Evolutionary conservation across 1,139 yeast genomes (phyloP), one percentile per base, ranked within the genome.

Genomic region (Candida sanyaensis): DNA sequence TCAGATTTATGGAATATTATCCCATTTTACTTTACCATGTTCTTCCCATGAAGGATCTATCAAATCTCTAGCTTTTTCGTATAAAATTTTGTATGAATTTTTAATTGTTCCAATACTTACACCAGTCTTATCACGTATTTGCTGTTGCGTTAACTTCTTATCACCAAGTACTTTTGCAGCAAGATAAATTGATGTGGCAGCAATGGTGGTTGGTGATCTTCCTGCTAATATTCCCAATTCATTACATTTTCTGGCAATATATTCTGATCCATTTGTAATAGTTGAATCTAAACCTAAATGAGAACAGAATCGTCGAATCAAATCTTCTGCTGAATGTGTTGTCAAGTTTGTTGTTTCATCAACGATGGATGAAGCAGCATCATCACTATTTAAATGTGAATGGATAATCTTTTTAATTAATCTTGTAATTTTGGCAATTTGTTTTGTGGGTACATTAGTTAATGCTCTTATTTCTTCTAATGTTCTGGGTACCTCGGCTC

Each of bases 41-140:
- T 83, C 85, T 45, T 86, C 67, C 92, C 96, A 87, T 53, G 77
- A 78, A 33, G 90, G 92, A 61, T 89, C 96, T 12, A 89, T 77
- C 46, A 91, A 77, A 48, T 84, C 82, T 39, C 85, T 89, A 56
- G 69, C 77, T 52, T 85, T 87, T 52, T 88, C 91, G 63, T 81
- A 86, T 69, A 93, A 73, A 41, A 86, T 84, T 66, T 88, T 88
- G 65, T 89, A 93, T 44, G 96, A 86, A 3, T 97, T 89, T 67
- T 93, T 90, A 59, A 93, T 92, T 0, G 98, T 93, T 55, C 98
- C 97, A 63, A 92, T 98, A 60, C 96, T 88, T 21, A 93, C 98
- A 55, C 97, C 98, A n/a, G 97, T 83, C 58, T 88, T 88, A 57
- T 90, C 96, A 8, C 96, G 88, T 50, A 93, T 92, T 60, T 83